Evolutionary conservation across 192 early-diverging fungal genomes (phyloP).

Genomic region (Rhizophagus clarus): DNA sequence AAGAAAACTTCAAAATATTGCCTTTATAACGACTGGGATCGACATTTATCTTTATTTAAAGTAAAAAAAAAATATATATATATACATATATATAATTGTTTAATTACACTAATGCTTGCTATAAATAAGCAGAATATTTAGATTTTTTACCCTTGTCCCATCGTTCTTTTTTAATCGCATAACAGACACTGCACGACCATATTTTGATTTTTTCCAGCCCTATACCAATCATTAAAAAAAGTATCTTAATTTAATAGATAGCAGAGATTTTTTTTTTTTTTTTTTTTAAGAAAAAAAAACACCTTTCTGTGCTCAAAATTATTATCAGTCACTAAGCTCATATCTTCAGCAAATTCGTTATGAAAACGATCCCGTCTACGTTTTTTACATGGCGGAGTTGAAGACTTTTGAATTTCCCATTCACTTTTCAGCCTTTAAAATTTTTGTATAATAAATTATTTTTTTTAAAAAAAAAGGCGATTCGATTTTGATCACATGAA

Average conservation of each 20-base stretch:
- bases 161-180: slow-evolving; percentile 55
- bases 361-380: slow-evolving; percentile 39
- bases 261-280: too few relatives aligned
- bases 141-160: slow-evolving; percentile 8
- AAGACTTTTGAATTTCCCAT: slow-evolving; percentile 34
- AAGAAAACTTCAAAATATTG: slow-evolving; percentile 1
- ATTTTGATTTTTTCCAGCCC: slow-evolving; percentile 71
- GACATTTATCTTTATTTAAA: slow-evolving; percentile 1
- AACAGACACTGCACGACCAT: slow-evolving; percentile 72
- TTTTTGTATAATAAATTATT: not conserved
- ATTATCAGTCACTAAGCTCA: slow-evolving; percentile 70
- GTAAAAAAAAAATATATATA: not conserved
- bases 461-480: not conserved
- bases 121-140: not conserved
- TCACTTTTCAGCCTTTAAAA: slow-evolving; percentile 51
- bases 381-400: not conserved
- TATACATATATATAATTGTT: not conserved
- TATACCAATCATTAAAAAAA: not conserved
- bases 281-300: not conserved
- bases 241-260: not conserved
- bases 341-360: slow-evolving; percentile 60
- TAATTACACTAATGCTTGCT: not conserved
- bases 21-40: slow-evolving; percentile 21
- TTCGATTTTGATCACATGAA: not conserved
- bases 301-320: slow-evolving; percentile 59